Base-by-base conservation (phyloP, 2,329 filamentous ascomycete species). In the Blastomyces emzantsi region DNA sequence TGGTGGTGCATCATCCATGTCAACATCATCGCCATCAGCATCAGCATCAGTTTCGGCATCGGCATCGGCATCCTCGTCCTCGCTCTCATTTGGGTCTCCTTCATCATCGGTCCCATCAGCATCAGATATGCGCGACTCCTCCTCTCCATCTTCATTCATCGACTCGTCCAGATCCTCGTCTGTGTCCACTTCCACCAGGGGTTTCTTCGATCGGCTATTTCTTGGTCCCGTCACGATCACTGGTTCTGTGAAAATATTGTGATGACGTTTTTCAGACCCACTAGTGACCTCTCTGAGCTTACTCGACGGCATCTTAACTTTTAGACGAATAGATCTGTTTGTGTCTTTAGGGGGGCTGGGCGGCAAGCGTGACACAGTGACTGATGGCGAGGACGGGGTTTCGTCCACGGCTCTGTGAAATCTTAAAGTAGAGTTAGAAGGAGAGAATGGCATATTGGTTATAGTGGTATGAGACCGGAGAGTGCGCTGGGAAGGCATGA, bases 111-210 rank as follows among this genome's bases (percentile, higher is more conserved):
- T 57, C n/a, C 36, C 36, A 25, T 57, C 55, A 19, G 54, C 54
- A 41, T 57, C 55, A 17, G 55, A 57, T 17, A 41, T 75, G 78
- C 66, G 36, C 55, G 55, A 57, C 30, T 41, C 22, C 13, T 57
- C 55, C 74, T 78, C 45, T 76, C 77, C 58, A 13, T 80, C 79
- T 17, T 81, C 76, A 30, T 83, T 78, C 19, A 78, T 80, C 36
- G 74, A 74, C 13, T 81, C 79, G 7, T 81, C 76, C 28, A 83
- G 78, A 13, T 79, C 79, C 8, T 82, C 80, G 49, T 75, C 75
- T n/a, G 78, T 77, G 22, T 77, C 74, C 22, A 76, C 72, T 62
- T 81, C 78, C 11, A 77, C 77, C 15, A 77, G 73, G 52, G 76
- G 79, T 66, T 75, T 79, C 43, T 78, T 78, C 52, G 64, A 76